Base-by-base conservation (phyloP, 371 early-diverging fungal species). In the Neoconidiobolus thromboides region DNA sequence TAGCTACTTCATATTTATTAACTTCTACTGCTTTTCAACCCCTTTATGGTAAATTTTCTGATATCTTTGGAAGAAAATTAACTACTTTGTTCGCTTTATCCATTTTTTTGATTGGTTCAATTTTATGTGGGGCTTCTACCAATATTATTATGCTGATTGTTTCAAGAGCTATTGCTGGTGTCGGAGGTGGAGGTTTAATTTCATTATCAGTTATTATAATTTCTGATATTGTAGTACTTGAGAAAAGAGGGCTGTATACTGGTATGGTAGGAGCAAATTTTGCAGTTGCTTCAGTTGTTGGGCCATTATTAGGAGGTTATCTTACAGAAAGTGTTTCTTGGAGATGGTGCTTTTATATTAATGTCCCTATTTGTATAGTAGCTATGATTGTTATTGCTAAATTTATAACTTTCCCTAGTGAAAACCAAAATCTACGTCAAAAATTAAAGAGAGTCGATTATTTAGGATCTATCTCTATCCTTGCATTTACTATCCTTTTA, bases 151-250 rank as follows among this genome's bases (percentile, higher is more conserved):
- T 68, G 65, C 72, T 94, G 15, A 90, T 91, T 26, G 67, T 78
- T 26, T 82, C 79, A 5, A 77, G 91, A 53, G 85, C 81, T 1
- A 62, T 87, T 40, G 78, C 86, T 4, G 89, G 89, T 26, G 62
- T 85, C 41, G 93, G 95, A 43, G 91, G 88, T 41, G 83, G 82
- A n/a, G 88, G 90, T 2, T 67, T 89, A 7, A 69, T 83, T 39
- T 72, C 80, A 4, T 67, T 86, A 61, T 76, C 75, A 15, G 70
- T 87, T 53, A 78, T 87, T 48, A 80, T 87, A 54, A 79, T 88
- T 43, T 74, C 84, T 0, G 62, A 65, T 60, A 58, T 62, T 41
- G 64, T 69, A 39, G 58, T 63, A 26, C 9, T 47, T 37, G 62
- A 62, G 5, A 38, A 76, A 59, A 71, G 78, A n/a, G 75, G 75